A percentile compares a stretch with the other conserved stretches of the same genome.
phyloP scores from a whole-genome alignment of 768 basidiomycete species.

The Clitopilus hobsonii region DNA sequence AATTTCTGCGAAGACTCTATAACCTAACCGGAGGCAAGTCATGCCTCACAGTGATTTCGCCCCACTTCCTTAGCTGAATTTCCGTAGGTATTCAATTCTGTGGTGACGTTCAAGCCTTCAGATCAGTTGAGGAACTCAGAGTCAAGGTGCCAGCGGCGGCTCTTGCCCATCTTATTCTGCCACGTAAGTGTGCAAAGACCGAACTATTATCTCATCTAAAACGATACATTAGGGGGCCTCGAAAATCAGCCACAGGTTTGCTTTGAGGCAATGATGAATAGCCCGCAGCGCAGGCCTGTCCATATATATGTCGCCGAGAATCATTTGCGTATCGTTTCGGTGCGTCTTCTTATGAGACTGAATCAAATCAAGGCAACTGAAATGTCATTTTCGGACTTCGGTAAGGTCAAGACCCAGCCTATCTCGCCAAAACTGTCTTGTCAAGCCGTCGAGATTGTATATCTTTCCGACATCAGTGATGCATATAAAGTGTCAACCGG shows the following conservation, averaged over 20 bases:
- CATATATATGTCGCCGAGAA: conserved; percentile 58
- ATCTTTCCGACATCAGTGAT: conserved; percentile 79
- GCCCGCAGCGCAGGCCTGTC: conserved; percentile 68
- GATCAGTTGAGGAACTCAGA: conserved; percentile 57
- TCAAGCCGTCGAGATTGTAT: conserved; percentile 79
- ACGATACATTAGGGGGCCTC: not conserved
- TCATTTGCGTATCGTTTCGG: conserved; percentile 77
- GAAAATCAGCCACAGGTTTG: conserved; percentile 51
- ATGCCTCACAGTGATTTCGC: not conserved
- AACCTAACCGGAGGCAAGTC: conserved; percentile 55
- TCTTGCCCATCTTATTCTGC: conserved; percentile 43
- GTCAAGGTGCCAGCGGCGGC: conserved; percentile 48
- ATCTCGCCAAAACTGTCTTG: conserved; percentile 67
- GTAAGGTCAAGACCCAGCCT: conserved; percentile 62
- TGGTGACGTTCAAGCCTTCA: conserved; percentile 52
- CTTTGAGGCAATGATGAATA: conserved; percentile 62
- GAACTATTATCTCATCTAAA: not conserved
- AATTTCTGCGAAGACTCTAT: conserved; percentile 72
- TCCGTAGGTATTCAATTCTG: conserved; percentile 46
- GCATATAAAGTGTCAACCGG: conserved; percentile 79
- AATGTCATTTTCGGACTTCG: not conserved
- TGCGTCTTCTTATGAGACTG: conserved; percentile 30
- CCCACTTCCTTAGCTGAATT: not conserved
- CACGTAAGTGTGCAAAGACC: conserved; percentile 48
- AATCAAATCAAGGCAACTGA: not conserved